Percentiles rank a stretch among this genome's conserved stretches.
phyloP scores from a whole-genome alignment of 441 rosid species.

The Monsonia emarginata region DNA sequence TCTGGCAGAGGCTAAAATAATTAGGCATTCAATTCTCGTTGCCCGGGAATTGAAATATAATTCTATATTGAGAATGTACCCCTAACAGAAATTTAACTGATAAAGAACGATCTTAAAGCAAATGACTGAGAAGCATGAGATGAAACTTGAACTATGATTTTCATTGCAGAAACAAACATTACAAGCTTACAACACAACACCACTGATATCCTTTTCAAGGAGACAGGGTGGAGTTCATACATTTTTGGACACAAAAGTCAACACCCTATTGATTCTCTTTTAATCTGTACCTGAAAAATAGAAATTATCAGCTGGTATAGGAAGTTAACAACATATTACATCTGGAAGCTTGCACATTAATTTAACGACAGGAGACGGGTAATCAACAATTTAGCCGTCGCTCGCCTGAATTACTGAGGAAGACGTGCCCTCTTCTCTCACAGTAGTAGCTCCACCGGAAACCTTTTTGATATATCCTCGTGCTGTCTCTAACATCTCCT shows the following conservation, averaged over 20 bases:
- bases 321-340: not conserved
- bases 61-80: too few relatives aligned
- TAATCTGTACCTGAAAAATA: not conserved
- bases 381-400: conserved; percentile 19
- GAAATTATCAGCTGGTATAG: not conserved
- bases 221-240: conserved; percentile 21
- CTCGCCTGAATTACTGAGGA: conserved; percentile 23
- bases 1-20: too few relatives aligned
- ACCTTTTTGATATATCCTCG: conserved; percentile 27
- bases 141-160: not conserved
- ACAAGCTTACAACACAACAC: conserved; percentile 19
- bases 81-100: too few relatives aligned
- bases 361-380: not conserved
- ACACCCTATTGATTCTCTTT: conserved; percentile 1
- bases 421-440: conserved; percentile 8
- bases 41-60: too few relatives aligned
- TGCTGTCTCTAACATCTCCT: conserved; percentile 55
- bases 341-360: not conserved
- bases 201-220: conserved; percentile 20
- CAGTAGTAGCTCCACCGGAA: conserved; percentile 15
- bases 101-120: too few relatives aligned
- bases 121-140: not conserved
- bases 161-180: not conserved
- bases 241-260: not conserved
- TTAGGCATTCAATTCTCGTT: too few relatives aligned